A percentile compares a stretch with the other conserved stretches of the same genome.
Conservation (phyloP, 2,329 filamentous ascomycete species). For the Aspergillus spinulosporus region DNA sequence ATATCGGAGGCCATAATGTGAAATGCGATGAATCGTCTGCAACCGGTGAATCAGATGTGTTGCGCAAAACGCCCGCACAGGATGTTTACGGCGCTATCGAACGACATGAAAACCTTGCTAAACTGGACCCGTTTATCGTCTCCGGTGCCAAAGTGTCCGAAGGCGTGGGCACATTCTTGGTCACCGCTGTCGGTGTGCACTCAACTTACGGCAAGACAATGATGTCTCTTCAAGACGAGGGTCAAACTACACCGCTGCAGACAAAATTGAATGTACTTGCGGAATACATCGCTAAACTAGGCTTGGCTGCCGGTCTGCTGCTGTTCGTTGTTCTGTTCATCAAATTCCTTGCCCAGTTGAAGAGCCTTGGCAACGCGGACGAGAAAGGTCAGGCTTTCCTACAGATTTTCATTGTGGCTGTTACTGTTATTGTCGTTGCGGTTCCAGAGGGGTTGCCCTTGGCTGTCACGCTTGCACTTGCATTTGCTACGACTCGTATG, state of each 20-base stretch:
- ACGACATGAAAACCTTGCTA: slow-evolving; percentile 59
- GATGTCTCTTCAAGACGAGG: slow-evolving; percentile 74
- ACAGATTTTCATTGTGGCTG: slow-evolving; percentile 59
- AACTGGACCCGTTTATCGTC: slow-evolving; percentile 76
- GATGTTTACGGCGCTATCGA: slow-evolving; percentile 66
- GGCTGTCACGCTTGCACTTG: slow-evolving; percentile 62
- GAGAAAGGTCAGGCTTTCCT: slow-evolving; percentile 60
- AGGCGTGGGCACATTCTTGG: slow-evolving; percentile 72
- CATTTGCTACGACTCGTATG: slow-evolving; percentile 64
- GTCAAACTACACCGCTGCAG: slow-evolving; percentile 76
- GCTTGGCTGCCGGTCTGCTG: slow-evolving; percentile 68
- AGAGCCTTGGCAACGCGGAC: slow-evolving; percentile 48
- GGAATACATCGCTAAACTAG: slow-evolving; percentile 76
- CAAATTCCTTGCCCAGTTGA: slow-evolving; percentile 68
- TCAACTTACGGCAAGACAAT: slow-evolving; percentile 75
- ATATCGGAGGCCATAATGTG: slow-evolving; percentile 65
- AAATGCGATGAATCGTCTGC: slow-evolving; percentile 74
- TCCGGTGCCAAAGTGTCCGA: slow-evolving; percentile 77
- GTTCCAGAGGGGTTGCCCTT: slow-evolving; percentile 63
- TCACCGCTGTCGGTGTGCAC: slow-evolving; percentile 73
- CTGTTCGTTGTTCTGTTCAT: slow-evolving; percentile 79
- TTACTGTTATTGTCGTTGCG: slow-evolving; percentile 61
- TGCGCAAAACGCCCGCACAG: slow-evolving; percentile 66
- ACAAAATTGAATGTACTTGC: slow-evolving; percentile 74
- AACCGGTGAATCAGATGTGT: slow-evolving; percentile 72